Conservation (phyloP, 768 basidiomycete genomes). For the Mycena vulgaris region DNA sequence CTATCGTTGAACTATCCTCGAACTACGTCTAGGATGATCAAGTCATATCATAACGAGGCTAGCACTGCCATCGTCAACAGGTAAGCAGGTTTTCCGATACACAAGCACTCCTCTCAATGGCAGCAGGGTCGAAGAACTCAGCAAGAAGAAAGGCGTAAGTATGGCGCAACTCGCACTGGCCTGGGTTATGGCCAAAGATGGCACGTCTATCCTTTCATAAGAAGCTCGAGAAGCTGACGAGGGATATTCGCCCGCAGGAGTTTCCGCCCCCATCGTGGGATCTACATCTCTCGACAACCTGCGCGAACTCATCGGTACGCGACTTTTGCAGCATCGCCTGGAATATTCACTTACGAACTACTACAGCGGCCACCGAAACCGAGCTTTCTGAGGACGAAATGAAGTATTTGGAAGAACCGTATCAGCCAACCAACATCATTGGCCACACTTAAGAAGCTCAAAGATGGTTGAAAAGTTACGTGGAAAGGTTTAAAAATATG, state of each 20-base stretch:
- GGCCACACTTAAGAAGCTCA: constrained; percentile 63
- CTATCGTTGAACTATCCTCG: not conserved
- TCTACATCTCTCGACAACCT: constrained; percentile 67
- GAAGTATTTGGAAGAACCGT: constrained; percentile 69
- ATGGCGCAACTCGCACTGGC: constrained; percentile 74
- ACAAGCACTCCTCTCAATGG: not conserved
- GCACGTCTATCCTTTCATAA: too few species aligned
- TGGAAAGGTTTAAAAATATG: too few species aligned
- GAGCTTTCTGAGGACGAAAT: constrained; percentile 71
- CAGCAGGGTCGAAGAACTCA: constrained; percentile 67
- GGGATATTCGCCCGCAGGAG: too few species aligned
- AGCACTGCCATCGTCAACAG: constrained; percentile 39
- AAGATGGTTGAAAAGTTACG: too few species aligned
- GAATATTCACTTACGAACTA: not conserved
- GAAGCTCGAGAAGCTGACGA: too few species aligned
- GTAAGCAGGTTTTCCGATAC: constrained; percentile 39
- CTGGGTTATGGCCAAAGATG: constrained; percentile 64
- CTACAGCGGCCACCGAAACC: constrained; percentile 59
- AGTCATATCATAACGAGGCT: constrained; percentile 40
- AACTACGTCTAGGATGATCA: constrained; percentile 35
- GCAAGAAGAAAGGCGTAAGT: constrained; percentile 63
- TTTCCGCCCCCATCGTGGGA: constrained; percentile 74
- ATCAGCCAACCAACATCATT: constrained; percentile 60
- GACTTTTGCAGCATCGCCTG: not conserved
- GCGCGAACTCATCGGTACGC: constrained; percentile 64